Evolutionary conservation across 169 alveolate genomes (phyloP).

Genomic region (Plasmodium falciparum): DNA sequence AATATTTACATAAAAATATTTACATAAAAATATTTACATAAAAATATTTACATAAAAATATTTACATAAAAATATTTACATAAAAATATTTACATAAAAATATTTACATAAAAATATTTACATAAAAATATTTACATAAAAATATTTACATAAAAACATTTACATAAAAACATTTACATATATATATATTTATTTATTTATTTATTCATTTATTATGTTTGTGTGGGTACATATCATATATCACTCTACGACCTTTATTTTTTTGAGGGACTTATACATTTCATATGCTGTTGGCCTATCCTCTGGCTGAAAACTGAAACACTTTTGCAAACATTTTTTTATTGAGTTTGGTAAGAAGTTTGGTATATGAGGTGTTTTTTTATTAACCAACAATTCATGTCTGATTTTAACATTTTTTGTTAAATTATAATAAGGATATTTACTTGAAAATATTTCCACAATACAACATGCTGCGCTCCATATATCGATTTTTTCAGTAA

Average conservation of each 20-base stretch:
- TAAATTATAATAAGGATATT: conserved; percentile 62
- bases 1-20: no score
- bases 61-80: no score
- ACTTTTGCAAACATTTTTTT: conserved; percentile 29
- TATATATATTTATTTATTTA: no score
- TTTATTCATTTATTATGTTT: no score
- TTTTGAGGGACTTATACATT: conserved; percentile 53
- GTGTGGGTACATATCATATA: not conserved
- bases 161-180: no score
- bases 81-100: no score
- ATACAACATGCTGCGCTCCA: conserved; percentile 76
- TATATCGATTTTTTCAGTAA: conserved; percentile 63
- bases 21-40: no score
- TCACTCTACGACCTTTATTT: conserved; percentile 59
- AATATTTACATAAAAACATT: not conserved
- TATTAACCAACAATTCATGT: conserved; percentile 50
- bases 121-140: no score
- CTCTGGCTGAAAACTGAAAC: conserved; percentile 49
- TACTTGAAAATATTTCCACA: conserved; percentile 69
- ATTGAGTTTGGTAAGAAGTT: conserved; percentile 60
- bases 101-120: no score
- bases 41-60: not conserved
- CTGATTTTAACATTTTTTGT: conserved; percentile 54
- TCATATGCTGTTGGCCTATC: conserved; percentile 72
- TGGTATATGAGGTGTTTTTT: conserved; percentile 52